phyloP scores from a whole-genome alignment of 139 green algal species.

The Chlamydomonas asymmetrica region DNA sequence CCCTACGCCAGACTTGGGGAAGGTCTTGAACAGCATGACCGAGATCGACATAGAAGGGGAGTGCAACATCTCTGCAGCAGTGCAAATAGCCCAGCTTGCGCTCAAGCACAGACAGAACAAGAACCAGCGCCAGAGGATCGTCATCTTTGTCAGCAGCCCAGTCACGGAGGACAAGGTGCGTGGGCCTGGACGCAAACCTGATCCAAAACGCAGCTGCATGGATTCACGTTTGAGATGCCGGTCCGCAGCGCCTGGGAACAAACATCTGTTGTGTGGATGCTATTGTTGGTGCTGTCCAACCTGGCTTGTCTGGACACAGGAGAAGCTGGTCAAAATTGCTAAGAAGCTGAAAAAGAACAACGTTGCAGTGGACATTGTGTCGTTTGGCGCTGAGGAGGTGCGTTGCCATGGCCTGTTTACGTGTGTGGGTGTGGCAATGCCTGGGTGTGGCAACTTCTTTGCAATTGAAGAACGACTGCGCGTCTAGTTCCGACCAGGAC shows the following conservation, averaged over 20 bases:
- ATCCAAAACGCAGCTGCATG: no score
- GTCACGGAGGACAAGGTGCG: slow-evolving; percentile 82
- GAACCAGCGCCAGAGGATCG: slow-evolving; percentile 96
- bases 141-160: slow-evolving; percentile 95
- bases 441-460: no score
- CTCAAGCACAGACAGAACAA: slow-evolving; percentile 99
- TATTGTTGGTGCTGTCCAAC: no score
- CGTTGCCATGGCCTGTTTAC: no score
- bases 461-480: no score
- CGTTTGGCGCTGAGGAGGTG: slow-evolving; percentile 75
- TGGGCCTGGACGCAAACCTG: no score
- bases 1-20: slow-evolving; percentile 94
- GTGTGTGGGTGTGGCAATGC: no score
- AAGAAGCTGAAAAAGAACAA: slow-evolving; percentile 99
- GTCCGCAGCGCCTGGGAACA: no score
- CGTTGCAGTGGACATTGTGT: slow-evolving; percentile 95
- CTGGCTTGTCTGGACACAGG: no score
- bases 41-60: slow-evolving; percentile 85
- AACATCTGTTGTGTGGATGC: no score
- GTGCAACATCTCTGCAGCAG: slow-evolving; percentile 76
- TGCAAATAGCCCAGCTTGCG: slow-evolving; percentile 97
- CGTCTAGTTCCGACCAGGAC: no score
- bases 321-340: slow-evolving; percentile 90
- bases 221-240: no score
- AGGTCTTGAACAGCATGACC: slow-evolving; percentile 91